A percentile compares a stretch with the other conserved stretches of the same genome.
Evolutionary conservation across 225 moss, liverwort and hornwort species (phyloP).

Genomic region (Thuidium tamariscinum): DNA sequence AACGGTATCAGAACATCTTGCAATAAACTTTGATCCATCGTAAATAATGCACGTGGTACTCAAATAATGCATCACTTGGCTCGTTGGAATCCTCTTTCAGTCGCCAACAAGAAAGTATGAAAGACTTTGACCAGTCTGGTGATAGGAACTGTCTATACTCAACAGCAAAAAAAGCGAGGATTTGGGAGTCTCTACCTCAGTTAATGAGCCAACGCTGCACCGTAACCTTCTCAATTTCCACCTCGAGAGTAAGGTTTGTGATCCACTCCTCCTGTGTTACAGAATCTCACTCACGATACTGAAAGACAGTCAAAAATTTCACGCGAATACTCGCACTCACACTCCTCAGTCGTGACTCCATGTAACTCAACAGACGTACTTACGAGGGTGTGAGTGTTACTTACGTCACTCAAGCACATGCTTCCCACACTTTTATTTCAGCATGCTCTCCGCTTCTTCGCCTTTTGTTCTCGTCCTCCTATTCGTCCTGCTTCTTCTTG

Average conservation of each 20-base stretch:
- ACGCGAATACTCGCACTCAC: no score
- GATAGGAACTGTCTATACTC: not conserved
- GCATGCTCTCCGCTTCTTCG: slow-evolving; percentile 30
- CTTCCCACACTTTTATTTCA: not conserved
- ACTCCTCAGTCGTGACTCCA: not conserved
- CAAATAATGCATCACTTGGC: not conserved
- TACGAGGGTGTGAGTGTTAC: not conserved
- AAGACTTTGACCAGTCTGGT: no score
- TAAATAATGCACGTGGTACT: not conserved
- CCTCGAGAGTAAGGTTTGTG: not conserved
- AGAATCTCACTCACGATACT: not conserved
- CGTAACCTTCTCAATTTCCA: not conserved
- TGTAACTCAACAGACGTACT: not conserved
- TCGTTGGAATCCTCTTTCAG: not conserved
- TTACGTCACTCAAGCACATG: not conserved
- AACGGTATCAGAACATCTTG: not conserved
- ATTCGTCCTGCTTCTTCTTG: not conserved
- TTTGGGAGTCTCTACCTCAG: not conserved
- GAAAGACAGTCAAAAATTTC: not conserved
- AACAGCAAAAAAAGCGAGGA: not conserved
- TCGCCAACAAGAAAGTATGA: not conserved
- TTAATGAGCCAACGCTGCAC: not conserved
- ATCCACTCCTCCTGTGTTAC: not conserved
- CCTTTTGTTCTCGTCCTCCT: not conserved
- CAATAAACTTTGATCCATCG: not conserved